Conservation (phyloP, 2,329 filamentous ascomycete species). For the Nemania sp. region DNA sequence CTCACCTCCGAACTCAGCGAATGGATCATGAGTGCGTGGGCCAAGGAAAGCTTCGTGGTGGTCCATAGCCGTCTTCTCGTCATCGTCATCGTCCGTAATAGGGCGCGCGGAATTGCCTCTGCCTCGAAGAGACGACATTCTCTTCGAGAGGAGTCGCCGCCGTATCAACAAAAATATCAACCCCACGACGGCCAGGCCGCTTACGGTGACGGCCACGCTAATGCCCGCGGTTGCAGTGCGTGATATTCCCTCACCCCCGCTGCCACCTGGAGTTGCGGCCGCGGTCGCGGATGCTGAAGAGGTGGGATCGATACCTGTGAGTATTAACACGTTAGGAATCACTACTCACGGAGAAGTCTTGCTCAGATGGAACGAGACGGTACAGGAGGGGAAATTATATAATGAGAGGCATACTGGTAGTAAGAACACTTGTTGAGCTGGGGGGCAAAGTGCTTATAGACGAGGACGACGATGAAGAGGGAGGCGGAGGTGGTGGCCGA, state of each 20-base stretch:
- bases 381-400: no score
- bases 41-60: slow-evolving; percentile 13
- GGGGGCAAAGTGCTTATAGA: not conserved
- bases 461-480: no score
- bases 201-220: slow-evolving; percentile 26
- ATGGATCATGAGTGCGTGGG: slow-evolving; percentile 40
- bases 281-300: not conserved
- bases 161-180: slow-evolving; percentile 32
- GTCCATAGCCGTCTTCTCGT: slow-evolving; percentile 20
- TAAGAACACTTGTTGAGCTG: slow-evolving; percentile 6
- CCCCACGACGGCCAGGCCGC: slow-evolving; percentile 22
- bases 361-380: no score
- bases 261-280: not conserved
- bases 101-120: slow-evolving; percentile 9
- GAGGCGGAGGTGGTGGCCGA: no score
- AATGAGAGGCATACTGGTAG: no score
- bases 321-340: not conserved
- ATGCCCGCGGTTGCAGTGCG: slow-evolving; percentile 27
- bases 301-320: slow-evolving; percentile 2
- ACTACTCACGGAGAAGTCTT: no score
- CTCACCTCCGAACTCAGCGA: slow-evolving; percentile 52
- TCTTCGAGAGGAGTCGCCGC: slow-evolving; percentile 29
- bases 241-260: slow-evolving; percentile 2
- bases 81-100: no score
- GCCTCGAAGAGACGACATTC: slow-evolving; percentile 23